These are phyloP conservation scores for Aspergillus sp. DNA, from an alignment of 2,329 filamentous ascomycete genomes.

Conservation along the genomic window DNA sequence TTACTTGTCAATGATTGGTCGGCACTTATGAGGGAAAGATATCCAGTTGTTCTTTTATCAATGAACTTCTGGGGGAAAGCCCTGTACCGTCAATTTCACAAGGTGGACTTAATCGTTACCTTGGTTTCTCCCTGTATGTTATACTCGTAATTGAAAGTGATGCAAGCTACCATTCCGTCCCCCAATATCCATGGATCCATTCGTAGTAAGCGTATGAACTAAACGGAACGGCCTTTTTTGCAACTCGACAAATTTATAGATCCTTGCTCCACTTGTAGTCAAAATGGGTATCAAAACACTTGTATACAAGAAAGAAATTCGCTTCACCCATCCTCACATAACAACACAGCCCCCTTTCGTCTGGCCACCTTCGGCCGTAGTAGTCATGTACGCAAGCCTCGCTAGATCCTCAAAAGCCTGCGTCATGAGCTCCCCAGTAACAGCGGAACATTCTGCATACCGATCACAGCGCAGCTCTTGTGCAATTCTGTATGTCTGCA, in stretches of 20 bases:
- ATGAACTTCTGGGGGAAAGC: conserved; percentile 78
- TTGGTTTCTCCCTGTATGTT: conserved; percentile 50
- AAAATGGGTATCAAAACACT: conserved; percentile 13
- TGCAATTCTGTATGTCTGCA: conserved; percentile 56
- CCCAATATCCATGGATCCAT: background rate
- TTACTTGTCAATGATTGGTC: conserved; percentile 56
- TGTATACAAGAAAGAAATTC: background rate
- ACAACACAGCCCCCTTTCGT: conserved; percentile 44
- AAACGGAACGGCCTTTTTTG: too few relatives aligned
- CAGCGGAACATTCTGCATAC: conserved; percentile 63
- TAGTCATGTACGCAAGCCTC: conserved; percentile 58
- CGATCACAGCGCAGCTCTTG: conserved; percentile 61
- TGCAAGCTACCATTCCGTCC: conserved; percentile 31
- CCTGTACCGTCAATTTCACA: conserved; percentile 76
- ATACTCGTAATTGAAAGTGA: conserved; percentile 38
- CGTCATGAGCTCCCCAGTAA: conserved; percentile 59
- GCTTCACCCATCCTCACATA: conserved; percentile 28
- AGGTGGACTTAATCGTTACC: conserved; percentile 88
- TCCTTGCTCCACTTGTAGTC: background rate
- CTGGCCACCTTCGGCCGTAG: conserved; percentile 54
- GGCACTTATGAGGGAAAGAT: conserved; percentile 99
- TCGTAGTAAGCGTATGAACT: background rate
- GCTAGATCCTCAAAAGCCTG: conserved; percentile 63
- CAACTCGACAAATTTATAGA: too few relatives aligned
- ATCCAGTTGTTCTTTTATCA: conserved; percentile 58